Conservation (phyloP, 1,284 basidiomycete species). For the Volvariella volvacea region DNA sequence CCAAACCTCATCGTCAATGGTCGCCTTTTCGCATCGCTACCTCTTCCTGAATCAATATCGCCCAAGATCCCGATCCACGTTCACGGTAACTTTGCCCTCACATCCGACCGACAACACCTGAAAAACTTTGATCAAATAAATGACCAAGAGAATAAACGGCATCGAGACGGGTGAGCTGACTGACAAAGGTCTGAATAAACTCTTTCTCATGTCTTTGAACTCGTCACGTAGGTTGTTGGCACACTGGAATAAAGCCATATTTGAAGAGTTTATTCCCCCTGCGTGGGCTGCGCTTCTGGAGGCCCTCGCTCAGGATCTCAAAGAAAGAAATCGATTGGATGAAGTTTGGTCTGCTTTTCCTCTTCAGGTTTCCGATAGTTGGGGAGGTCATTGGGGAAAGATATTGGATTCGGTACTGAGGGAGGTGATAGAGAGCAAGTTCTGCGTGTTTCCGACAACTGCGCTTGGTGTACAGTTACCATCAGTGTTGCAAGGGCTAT, state of each 20-base stretch:
- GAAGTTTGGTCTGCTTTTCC: neutral
- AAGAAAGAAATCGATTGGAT: neutral
- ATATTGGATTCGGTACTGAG: neutral
- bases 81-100: slow-evolving; percentile 40
- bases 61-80: slow-evolving; percentile 38
- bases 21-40: slow-evolving; percentile 40
- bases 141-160: neutral
- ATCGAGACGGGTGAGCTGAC: neutral
- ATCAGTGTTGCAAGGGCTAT: neutral
- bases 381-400: neutral
- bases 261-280: neutral
- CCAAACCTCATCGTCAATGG: slow-evolving; percentile 18
- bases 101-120: slow-evolving; percentile 37
- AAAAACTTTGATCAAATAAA: neutral
- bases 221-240: neutral
- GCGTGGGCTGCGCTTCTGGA: neutral
- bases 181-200: neutral
- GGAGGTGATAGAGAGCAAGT: neutral
- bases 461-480: neutral
- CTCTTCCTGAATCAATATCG: slow-evolving; percentile 33
- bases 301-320: neutral
- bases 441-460: neutral
- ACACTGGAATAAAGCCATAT: neutral
- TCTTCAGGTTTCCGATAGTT: neutral
- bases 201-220: neutral